Evolutionary conservation across 108 stramenopile species (phyloP).

Genomic region (Discostella pseudostelligera): DNA sequence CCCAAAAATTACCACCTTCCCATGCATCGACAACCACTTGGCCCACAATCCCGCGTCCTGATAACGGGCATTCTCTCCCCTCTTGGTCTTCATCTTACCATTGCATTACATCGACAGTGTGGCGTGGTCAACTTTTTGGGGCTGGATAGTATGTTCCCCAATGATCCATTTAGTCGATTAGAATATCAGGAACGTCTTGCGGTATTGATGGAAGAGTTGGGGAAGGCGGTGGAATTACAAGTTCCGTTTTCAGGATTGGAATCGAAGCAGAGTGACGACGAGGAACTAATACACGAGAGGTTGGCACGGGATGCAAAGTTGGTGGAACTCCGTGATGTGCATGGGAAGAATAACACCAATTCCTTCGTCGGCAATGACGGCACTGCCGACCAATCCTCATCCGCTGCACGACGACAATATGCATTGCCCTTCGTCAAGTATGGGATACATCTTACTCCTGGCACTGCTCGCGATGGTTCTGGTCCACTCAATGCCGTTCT

Average conservation of each 20-base stretch:
- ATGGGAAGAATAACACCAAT: neutral
- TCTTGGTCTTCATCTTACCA: slow-evolving; percentile 60
- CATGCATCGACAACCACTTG: slow-evolving; percentile 21
- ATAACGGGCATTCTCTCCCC: slow-evolving; percentile 74
- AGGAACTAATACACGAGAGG: neutral
- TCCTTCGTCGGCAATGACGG: too few species aligned
- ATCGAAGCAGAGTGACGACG: slow-evolving; percentile 18
- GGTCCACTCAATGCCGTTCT: slow-evolving; percentile 32
- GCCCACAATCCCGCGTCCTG: slow-evolving; percentile 50
- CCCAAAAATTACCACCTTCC: slow-evolving; percentile 35
- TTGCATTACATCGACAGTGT: slow-evolving; percentile 61
- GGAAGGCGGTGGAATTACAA: slow-evolving; percentile 31
- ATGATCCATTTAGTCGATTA: slow-evolving; percentile 60
- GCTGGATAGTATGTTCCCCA: slow-evolving; percentile 67
- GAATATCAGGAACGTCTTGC: slow-evolving; percentile 53
- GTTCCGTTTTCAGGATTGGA: slow-evolving; percentile 67
- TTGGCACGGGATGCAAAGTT: slow-evolving; percentile 21
- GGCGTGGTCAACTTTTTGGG: slow-evolving; percentile 64
- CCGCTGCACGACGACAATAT: slow-evolving; percentile 4
- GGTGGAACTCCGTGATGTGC: slow-evolving; percentile 1
- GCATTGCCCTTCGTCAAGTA: slow-evolving; percentile 14
- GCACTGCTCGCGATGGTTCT: slow-evolving; percentile 19
- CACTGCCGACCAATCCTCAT: too few species aligned
- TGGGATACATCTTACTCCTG: slow-evolving; percentile 32
- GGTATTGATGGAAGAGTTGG: slow-evolving; percentile 47